Conservation (phyloP, 2,329 filamentous ascomycete species). For the Hypocreales sp. region DNA sequence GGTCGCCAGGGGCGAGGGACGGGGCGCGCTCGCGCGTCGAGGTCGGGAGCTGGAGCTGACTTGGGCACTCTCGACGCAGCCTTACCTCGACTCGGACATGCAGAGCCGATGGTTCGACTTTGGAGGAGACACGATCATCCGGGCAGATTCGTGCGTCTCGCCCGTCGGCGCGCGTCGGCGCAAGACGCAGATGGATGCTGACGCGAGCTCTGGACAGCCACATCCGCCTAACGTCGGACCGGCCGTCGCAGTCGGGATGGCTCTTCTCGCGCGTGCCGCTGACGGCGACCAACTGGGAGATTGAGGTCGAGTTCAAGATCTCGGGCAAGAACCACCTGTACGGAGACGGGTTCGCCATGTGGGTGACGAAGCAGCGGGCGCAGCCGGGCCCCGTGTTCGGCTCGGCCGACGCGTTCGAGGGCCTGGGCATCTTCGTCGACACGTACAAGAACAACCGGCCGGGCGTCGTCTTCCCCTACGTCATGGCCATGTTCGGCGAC, state of each 20-base stretch:
- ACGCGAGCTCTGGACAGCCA: constrained; percentile 42
- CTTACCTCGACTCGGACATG: constrained; percentile 96
- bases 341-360: constrained; percentile 94
- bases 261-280: constrained; percentile 86
- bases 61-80: constrained; percentile 32
- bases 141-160: constrained; percentile 46
- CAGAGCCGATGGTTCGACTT: constrained; percentile 98
- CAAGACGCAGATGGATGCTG: background rate
- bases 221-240: constrained; percentile 81
- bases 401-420: constrained; percentile 76
- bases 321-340: constrained; percentile 79
- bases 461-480: constrained; percentile 87
- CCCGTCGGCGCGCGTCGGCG: background rate
- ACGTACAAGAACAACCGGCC: constrained; percentile 99
- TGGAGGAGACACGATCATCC: constrained; percentile 83
- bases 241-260: constrained; percentile 82
- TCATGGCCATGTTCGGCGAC: constrained; percentile 97
- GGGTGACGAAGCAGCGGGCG: constrained; percentile 88
- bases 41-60: background rate
- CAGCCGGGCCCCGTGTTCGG: constrained; percentile 76
- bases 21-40: background rate
- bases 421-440: constrained; percentile 88
- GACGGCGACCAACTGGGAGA: constrained; percentile 97
- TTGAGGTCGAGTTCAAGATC: constrained; percentile 92
- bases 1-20: constrained; percentile 19